phyloP scores from a whole-genome alignment of 2,329 filamentous ascomycete species.

The Ascochyta lentis region DNA sequence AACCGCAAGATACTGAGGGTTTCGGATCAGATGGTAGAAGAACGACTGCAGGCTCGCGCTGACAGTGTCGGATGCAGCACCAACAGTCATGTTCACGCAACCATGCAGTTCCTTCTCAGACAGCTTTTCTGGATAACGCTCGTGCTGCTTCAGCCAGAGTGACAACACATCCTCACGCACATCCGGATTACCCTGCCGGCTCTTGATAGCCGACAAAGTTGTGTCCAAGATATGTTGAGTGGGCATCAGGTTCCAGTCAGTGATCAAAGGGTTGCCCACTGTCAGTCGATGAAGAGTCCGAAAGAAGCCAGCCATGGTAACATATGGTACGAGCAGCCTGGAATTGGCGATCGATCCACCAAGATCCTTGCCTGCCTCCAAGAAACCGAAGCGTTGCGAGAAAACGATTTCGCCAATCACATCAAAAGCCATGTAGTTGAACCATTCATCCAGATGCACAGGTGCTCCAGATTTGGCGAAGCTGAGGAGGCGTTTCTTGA shows the following conservation, averaged over 20 bases:
- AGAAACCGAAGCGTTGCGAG: slow-evolving; percentile 39
- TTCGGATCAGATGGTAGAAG: slow-evolving; percentile 46
- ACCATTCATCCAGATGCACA: slow-evolving; percentile 46
- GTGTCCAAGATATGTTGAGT: slow-evolving; percentile 51
- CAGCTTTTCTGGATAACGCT: slow-evolving; percentile 44
- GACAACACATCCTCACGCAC: slow-evolving; percentile 47
- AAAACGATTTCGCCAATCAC: slow-evolving; percentile 49
- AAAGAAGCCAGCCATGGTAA: slow-evolving; percentile 36
- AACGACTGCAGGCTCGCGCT: slow-evolving; percentile 45
- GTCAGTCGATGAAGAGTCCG: slow-evolving; percentile 28
- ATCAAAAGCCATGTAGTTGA: slow-evolving; percentile 48
- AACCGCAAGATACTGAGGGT: slow-evolving; percentile 15
- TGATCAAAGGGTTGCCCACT: slow-evolving; percentile 38
- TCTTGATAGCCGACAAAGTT: slow-evolving; percentile 38
- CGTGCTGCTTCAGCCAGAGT: slow-evolving; percentile 45
- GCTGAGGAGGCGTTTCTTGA: slow-evolving; percentile 23
- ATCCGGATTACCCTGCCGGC: slow-evolving; percentile 42
- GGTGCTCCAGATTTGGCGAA: slow-evolving; percentile 31
- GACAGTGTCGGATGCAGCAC: slow-evolving; percentile 50
- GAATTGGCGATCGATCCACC: slow-evolving; percentile 47
- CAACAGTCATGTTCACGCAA: slow-evolving; percentile 46
- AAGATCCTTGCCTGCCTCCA: slow-evolving; percentile 40
- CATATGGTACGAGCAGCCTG: too few relatives aligned
- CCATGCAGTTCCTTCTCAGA: slow-evolving; percentile 45
- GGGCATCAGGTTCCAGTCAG: slow-evolving; percentile 44